Evolutionary conservation across 2,329 filamentous ascomycete species (phyloP).

Genomic region (Cladosporium halotolerans): DNA sequence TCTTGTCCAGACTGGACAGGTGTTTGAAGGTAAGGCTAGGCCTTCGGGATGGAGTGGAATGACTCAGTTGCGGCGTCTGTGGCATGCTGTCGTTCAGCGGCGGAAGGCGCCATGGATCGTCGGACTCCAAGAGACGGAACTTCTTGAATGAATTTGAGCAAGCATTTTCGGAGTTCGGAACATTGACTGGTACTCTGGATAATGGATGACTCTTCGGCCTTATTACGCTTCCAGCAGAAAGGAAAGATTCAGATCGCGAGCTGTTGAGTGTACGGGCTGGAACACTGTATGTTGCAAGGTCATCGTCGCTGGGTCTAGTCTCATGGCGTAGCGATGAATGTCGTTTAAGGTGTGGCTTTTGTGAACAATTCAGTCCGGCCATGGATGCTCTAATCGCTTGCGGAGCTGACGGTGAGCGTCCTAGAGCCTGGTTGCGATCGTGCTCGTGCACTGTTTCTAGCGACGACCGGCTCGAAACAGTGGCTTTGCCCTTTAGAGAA

Average conservation of each 20-base stretch:
- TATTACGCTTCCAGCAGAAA: not conserved
- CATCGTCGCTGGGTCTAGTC: conserved; percentile 12
- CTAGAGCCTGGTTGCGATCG: not conserved
- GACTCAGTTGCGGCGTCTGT: not conserved
- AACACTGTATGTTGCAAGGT: not conserved
- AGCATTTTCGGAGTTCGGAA: not conserved
- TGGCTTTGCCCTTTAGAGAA: not conserved
- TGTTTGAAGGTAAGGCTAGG: conserved; percentile 22
- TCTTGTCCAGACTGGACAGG: conserved; percentile 27
- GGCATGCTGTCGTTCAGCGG: conserved; percentile 12
- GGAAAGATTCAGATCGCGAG: not conserved
- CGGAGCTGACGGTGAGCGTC: not conserved
- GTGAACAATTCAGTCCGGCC: not conserved
- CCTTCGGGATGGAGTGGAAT: conserved; percentile 3
- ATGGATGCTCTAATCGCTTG: not conserved
- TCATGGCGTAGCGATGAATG: conserved; percentile 21
- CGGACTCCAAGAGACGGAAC: not conserved
- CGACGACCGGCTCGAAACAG: not conserved
- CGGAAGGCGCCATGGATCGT: conserved; percentile 19
- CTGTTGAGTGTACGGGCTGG: not conserved
- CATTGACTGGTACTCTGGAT: not conserved
- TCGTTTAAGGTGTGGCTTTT: conserved; percentile 11
- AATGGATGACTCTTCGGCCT: conserved; percentile 13
- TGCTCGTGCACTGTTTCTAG: conserved; percentile 3
- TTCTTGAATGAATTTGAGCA: not conserved